A percentile compares a stretch with the other conserved stretches of the same genome.
Evolutionary conservation across 1,139 yeast genomes (phyloP).

Genomic region (Saccharomyces hybrid): DNA sequence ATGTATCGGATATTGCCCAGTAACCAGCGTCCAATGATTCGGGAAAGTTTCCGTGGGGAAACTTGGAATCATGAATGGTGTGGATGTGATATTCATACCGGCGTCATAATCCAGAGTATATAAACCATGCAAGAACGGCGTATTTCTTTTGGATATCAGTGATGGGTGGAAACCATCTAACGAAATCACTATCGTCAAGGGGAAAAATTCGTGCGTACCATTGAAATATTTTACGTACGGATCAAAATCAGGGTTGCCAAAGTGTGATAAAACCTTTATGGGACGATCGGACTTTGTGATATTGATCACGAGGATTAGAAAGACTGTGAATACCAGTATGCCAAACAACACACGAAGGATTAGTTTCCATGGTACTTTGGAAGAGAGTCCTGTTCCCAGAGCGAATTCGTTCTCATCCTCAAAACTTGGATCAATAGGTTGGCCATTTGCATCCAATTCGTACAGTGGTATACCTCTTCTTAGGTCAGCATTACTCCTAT

Average conservation of each 20-base stretch:
- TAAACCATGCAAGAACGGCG: slow-evolving; percentile 3
- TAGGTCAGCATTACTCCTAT: slow-evolving; percentile 2
- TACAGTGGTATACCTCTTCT: slow-evolving; percentile 29
- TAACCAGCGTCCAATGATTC: slow-evolving; percentile 83
- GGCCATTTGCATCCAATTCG: slow-evolving; percentile 17
- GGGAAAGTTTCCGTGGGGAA: slow-evolving; percentile 89
- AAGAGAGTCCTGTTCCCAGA: not conserved
- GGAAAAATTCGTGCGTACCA: slow-evolving; percentile 4
- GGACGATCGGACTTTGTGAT: slow-evolving; percentile 8
- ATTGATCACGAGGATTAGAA: not conserved
- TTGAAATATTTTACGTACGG: slow-evolving; percentile 30
- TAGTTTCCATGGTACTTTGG: not conserved
- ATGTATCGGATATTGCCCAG: slow-evolving; percentile 74
- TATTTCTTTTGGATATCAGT: slow-evolving; percentile 1
- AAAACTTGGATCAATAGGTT: not conserved
- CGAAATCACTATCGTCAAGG: slow-evolving; percentile 3
- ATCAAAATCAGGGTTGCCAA: slow-evolving; percentile 9
- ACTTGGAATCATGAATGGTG: slow-evolving; percentile 75
- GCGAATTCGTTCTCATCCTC: not conserved
- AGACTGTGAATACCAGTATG: not conserved
- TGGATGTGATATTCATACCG: slow-evolving; percentile 41
- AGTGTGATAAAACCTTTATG: not conserved
- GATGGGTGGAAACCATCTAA: slow-evolving; percentile 3
- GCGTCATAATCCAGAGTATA: not conserved
- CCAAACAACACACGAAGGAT: not conserved